Base-by-base conservation (phyloP, 177 flowering plant genomes). In the Vitis hybrid region DNA sequence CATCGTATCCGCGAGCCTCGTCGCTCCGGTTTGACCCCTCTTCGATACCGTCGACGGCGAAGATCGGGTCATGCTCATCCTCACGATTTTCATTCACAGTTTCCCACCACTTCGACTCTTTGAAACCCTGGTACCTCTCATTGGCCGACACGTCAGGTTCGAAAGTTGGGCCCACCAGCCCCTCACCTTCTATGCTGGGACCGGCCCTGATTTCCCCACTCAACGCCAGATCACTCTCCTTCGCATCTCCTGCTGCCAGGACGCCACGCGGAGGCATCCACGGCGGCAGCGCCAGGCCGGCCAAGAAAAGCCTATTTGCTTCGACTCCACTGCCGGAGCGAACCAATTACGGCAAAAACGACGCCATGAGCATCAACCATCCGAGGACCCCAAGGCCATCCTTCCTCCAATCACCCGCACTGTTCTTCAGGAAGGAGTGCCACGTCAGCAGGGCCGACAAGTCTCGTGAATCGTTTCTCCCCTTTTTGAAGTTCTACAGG, bases 61-160 rank as follows among this genome's bases (percentile, higher is more conserved):
- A 84, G 82, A 72, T 87, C 39, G 97, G 97, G 13, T 70, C 92
- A 3, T 88, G 88, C 72, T 76, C 96, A 2, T 96, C 99, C 21
- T 89, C 97, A 5, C 84, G 98, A 18, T 94, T 94, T 81, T 72
- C 98, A 64, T 90, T 94, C 89, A 85, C 93, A 2, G 97, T 91
- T 22, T 83, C 90, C 21, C 95, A 87, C 73, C 82, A 85, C 29
- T 79, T 81, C 50, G 97, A 93, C 85, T 87, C 99, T 1, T 80
- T 96, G 74, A 96, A 94, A 67, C 99, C 99, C 0, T 96, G 99
- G 99, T 84, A 94, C 83, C 90, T 96, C 67, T 75, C 87, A 62
- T 73, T 88, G 22, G 70, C 88, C 10, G 97, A 88, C 85, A 80
- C 89, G 51, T 77, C 92, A 59, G 51, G 85, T 1, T 81, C 88